A percentile compares a stretch with the other conserved stretches of the same genome.
These are phyloP conservation scores for Nitzschia palea DNA, from an alignment of 108 stramenopile genomes.

Conservation along the genomic window DNA sequence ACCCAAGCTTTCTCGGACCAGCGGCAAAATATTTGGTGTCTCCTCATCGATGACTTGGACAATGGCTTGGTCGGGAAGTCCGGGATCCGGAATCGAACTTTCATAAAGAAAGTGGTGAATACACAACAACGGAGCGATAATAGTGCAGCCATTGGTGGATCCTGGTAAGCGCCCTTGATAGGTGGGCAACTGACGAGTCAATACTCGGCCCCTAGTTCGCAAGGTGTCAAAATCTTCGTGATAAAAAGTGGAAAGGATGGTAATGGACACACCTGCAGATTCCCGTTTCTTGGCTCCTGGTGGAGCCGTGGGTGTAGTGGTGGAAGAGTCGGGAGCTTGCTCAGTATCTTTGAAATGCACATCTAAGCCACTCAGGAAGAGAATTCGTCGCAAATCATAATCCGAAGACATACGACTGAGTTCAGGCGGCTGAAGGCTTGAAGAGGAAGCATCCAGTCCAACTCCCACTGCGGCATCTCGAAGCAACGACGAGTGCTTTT, in stretches of 20 bases:
- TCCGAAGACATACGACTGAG: conserved; percentile 6
- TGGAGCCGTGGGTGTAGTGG: not conserved
- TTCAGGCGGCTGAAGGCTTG: not conserved
- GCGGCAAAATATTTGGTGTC: conserved; percentile 52
- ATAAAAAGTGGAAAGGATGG: conserved; percentile 32
- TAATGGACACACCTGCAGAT: not conserved
- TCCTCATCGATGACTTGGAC: conserved; percentile 68
- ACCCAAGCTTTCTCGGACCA: conserved; percentile 70
- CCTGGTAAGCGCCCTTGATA: conserved; percentile 70
- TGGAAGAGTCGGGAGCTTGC: not conserved
- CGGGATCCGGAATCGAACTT: conserved; percentile 19
- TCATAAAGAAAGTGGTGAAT: conserved; percentile 53
- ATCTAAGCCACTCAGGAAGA: conserved; percentile 43
- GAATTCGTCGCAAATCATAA: conserved; percentile 44
- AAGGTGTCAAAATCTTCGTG: conserved; percentile 53
- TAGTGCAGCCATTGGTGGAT: conserved; percentile 87
- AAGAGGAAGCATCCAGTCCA: not conserved
- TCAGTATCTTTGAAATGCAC: not conserved
- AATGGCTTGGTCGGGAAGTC: conserved; percentile 55
- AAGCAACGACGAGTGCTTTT: no score
- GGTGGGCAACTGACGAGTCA: conserved; percentile 57
- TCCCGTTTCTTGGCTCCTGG: conserved; percentile 20
- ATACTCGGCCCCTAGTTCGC: conserved; percentile 27
- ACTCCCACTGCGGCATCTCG: not conserved
- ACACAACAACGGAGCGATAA: conserved; percentile 84